phyloP scores from a whole-genome alignment of 768 basidiomycete genomes.

The Podaxis sp. region DNA sequence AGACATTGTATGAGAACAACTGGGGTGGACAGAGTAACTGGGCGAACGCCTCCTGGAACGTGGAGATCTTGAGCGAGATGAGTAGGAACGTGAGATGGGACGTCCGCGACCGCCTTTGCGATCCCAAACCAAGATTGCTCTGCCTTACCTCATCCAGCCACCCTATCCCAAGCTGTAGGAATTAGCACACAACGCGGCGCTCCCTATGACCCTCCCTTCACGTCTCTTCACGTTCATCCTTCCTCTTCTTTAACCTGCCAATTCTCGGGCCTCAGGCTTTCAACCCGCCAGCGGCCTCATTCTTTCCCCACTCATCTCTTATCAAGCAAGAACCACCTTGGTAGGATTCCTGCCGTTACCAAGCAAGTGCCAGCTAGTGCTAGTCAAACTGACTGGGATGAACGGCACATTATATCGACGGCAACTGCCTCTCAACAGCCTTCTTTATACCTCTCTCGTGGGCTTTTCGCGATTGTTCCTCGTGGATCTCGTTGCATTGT shows the following conservation, averaged over 20 bases:
- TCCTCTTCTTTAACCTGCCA: not conserved
- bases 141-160: too few species aligned
- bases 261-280: not conserved
- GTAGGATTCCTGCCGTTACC: not conserved
- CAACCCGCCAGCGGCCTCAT: not conserved
- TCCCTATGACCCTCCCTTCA: not conserved
- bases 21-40: constrained; percentile 76
- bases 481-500: not conserved
- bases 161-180: too few species aligned
- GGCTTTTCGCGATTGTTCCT: not conserved
- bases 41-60: constrained; percentile 51
- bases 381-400: not conserved
- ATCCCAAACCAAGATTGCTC: not conserved
- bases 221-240: not conserved
- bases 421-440: not conserved
- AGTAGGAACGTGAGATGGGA: not conserved
- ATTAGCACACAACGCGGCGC: too few species aligned
- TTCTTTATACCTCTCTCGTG: not conserved
- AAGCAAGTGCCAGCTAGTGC: not conserved
- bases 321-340: constrained; percentile 7
- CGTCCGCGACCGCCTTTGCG: not conserved
- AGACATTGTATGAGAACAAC: constrained; percentile 58
- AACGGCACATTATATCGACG: not conserved
- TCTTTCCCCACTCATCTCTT: constrained; percentile 6
- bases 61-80: constrained; percentile 44